phyloP scores from a whole-genome alignment of 148 eudicot genomes.

The Rhododendron vialii region DNA sequence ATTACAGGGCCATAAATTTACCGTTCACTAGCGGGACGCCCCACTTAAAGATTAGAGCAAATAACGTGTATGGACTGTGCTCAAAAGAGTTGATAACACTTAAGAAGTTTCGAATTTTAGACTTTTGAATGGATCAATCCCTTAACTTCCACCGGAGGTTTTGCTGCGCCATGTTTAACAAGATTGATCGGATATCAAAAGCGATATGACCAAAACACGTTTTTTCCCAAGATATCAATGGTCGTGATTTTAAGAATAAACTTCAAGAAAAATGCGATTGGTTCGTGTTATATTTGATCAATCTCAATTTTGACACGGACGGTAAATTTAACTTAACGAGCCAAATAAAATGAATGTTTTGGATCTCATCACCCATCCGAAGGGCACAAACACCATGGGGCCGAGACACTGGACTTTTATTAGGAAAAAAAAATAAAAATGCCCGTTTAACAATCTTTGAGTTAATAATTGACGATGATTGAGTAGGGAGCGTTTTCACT shows the following conservation, averaged over 20 bases:
- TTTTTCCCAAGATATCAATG: not conserved
- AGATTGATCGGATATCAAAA: not conserved
- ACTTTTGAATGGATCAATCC: too few relatives aligned
- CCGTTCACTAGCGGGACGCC: too few relatives aligned
- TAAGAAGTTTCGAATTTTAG: too few relatives aligned
- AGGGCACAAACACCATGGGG: too few relatives aligned
- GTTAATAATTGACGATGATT: not conserved
- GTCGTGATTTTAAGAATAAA: not conserved
- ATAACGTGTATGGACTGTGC: accelerated
- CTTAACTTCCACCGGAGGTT: too few relatives aligned
- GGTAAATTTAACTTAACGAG: not conserved
- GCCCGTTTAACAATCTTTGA: not conserved
- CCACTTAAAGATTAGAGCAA: too few relatives aligned
- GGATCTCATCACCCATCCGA: not conserved
- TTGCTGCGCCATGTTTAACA: not conserved
- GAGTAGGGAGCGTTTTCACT: too few relatives aligned
- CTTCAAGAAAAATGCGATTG: too few relatives aligned
- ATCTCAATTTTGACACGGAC: not conserved
- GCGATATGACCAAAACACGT: not conserved
- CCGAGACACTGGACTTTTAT: not conserved
- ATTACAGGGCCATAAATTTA: too few relatives aligned
- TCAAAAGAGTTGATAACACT: too few relatives aligned
- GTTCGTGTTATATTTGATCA: not conserved
- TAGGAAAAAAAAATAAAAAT: not conserved
- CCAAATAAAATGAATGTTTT: not conserved